Evolutionary conservation across 257 asterid species (phyloP), one percentile per base, ranked within the genome.

Genomic region (Anisodus tanguticus): DNA sequence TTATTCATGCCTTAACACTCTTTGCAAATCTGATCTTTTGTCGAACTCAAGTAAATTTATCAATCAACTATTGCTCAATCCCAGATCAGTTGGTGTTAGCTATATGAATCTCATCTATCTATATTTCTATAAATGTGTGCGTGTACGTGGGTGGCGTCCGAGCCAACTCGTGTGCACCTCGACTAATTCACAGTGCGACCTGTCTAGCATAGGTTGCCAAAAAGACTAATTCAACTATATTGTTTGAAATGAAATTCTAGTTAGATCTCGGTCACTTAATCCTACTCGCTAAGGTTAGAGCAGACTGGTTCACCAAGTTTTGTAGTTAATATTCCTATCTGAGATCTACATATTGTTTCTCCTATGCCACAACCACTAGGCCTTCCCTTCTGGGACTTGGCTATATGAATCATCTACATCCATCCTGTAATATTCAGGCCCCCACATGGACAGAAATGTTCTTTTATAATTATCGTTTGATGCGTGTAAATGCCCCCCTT

Each of bases 11-110:
- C 47, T 71, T 49, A 47, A 5, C 60, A 74, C 43, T 74, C 39
- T 76, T 53, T 0, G 4, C 43, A 74, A 22, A 49, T 17, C 37
- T 72, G 59, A 45, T 45, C 4, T 15, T 72, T 22, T 72, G 39
- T 72, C n/a, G 9, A 72, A 72, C 39, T 72, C 19, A n/a, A 72
- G 80, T 10, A 72, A 72, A 5, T 47, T n/a, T 72, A 47, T 72
- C 54, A 47, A 19, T n/a, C 39, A n/a, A 11, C 60, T 19, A 6
- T 13, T 47, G 39, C 9, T 72, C 59, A 72, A 72, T 45, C 59
- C 39, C 45, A 45, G 4, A 72, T 45, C 55, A 72, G 80, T 72
- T 43, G 58, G 10, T 2, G 39, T n/a, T 64, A 17, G 43, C 45
- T 64, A 64, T 64, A 31, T 64, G 71, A 64, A 26, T 31, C 71